Evolutionary conservation across 768 basidiomycete genomes (phyloP).

Genomic region (Kwoniella sp.): DNA sequence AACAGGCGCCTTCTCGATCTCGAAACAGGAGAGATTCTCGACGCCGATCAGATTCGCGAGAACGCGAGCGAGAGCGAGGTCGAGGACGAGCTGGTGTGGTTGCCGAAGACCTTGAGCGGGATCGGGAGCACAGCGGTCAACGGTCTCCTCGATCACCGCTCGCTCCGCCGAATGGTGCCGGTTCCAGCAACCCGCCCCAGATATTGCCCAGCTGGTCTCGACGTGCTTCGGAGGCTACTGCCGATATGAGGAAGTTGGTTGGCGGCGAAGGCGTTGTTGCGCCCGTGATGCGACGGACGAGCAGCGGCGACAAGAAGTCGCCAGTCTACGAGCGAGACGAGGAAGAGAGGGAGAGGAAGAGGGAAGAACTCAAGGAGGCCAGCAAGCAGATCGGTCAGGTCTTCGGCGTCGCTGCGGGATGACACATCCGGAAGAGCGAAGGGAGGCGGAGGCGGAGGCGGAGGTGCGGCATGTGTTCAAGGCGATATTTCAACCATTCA

Average conservation of each 20-base stretch:
- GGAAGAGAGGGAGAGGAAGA: constrained; percentile 18
- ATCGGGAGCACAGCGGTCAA: constrained; percentile 11
- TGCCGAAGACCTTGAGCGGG: not conserved
- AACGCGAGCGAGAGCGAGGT: constrained; percentile 13
- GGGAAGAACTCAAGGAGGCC: constrained; percentile 19
- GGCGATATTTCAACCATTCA: too few species aligned
- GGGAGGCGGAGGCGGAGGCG: not conserved
- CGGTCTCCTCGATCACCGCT: constrained; percentile 12
- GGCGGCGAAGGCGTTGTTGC: constrained; percentile 13
- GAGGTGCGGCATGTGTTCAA: too few species aligned
- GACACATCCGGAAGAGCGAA: not conserved
- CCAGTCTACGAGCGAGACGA: constrained; percentile 9
- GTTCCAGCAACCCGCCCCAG: constrained; percentile 20
- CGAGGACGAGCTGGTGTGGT: not conserved
- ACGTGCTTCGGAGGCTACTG: constrained; percentile 20
- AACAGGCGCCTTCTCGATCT: constrained; percentile 40
- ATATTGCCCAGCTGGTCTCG: constrained; percentile 39
- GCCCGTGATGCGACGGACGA: constrained; percentile 20
- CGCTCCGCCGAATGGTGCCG: not conserved
- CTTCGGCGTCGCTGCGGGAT: constrained; percentile 29
- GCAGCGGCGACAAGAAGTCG: constrained; percentile 13
- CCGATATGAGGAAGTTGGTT: constrained; percentile 8
- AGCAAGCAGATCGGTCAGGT: constrained; percentile 26
- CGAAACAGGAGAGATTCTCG: constrained; percentile 24
- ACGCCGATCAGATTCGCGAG: constrained; percentile 29